Percentiles rank a stretch among this genome's conserved stretches.
Conservation (phyloP, 176 grass and related monocot species). For the Avena insularis region DNA sequence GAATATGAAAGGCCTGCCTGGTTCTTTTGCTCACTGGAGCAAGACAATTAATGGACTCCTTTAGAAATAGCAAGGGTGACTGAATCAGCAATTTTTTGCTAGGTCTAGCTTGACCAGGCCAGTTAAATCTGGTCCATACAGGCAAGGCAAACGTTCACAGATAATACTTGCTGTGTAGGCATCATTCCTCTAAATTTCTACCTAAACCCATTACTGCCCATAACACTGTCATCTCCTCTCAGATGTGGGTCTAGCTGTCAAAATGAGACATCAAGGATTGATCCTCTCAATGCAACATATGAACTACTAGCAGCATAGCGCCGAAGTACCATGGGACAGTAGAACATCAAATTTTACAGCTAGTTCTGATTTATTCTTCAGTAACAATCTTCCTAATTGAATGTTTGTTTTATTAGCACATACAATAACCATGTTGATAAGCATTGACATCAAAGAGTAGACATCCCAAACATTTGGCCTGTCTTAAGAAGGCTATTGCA, state of each 20-base stretch:
- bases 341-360: neutral
- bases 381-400: neutral
- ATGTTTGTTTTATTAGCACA: conserved; percentile 9
- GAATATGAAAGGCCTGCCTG: neutral
- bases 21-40: conserved; percentile 14
- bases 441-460: conserved; percentile 16
- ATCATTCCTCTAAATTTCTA: neutral
- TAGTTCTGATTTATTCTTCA: conserved; percentile 1
- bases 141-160: neutral
- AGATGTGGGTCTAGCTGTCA: neutral
- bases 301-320: neutral
- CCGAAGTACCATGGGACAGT: neutral
- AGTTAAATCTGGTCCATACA: neutral
- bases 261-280: neutral
- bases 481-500: conserved; percentile 1
- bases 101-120: neutral
- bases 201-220: neutral
- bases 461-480: neutral
- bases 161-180: neutral
- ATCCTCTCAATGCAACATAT: neutral
- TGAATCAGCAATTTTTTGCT: neutral
- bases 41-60: conserved; percentile 6
- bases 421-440: neutral
- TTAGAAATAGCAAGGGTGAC: conserved; percentile 24
- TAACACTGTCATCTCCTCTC: neutral